Base-by-base conservation (phyloP, 2,329 filamentous ascomycete genomes). In the Sclerotiophoma versabilis region DNA sequence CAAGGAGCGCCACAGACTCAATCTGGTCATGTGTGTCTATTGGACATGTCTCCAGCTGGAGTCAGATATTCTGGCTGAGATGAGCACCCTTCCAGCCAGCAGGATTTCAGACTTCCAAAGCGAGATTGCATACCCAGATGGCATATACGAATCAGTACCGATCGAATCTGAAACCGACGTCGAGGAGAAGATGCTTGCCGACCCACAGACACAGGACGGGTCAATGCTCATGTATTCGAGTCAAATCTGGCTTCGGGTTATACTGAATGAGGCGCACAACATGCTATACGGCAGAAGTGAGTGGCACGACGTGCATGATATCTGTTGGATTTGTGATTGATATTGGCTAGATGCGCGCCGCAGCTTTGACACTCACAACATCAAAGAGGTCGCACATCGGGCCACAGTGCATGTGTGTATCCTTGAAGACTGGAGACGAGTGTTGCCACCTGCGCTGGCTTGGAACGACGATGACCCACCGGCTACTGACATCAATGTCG, bases 41-140 rank as follows among this genome's bases (percentile, higher is more conserved):
- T 98, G 93, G 93, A 95, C 93, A 7, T 96, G 91, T 71, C 79
- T 97, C 59, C 93, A 98, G 69, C 81, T 98, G 10, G 93, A 98
- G 75, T 96, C 88, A 74, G 93, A 98, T 73, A 91, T 98, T 38
- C 83, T 97, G 39, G 95, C 95, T 3, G 95, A 99, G 75, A 81
- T 98, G 54, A 83, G 85, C 41, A 72, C 68, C 54, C 77, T 88
- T 12, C 84, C 84, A 4, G 79, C 82, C 1, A 88, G 84, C 67
- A 83, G 83, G 2, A 85, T 88, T 25, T 83, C 82, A 10, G 77
- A 79, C 26, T 77, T 82, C 6, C 84, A 87, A 66, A 76, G 77
- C 17, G 80, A 84, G 42, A 87, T 92, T 76, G 85, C 88, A 9
- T 86, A 87, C 67, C 89, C 89, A 1, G 86, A 86, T 59, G 80